Evolutionary conservation across 2,329 filamentous ascomycete species (phyloP), one percentile per base, ranked within the genome.

Genomic region (Periglandula ipomoeae): DNA sequence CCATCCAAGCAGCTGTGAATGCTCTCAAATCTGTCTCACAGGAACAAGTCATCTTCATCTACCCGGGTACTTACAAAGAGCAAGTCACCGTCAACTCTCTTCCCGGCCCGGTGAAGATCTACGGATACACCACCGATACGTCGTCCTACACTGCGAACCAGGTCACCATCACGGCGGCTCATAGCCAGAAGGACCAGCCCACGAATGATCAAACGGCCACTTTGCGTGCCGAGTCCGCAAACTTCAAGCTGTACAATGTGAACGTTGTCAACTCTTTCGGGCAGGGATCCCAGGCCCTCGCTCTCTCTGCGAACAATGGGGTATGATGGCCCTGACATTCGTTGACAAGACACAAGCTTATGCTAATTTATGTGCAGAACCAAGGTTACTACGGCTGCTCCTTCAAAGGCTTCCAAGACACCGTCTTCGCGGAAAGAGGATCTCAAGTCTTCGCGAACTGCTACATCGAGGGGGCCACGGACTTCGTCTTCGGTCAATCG

Each of bases 201-300:
- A 73, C 61, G 54, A 76, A 84, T 52, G 79, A 83, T 55, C 58
- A 63, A 44, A 81, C 70, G 1, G 70, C 65, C 4, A 73, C 70
- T 0, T 60, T 74, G 20, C 61, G 68, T 7, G 66, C 70, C 17
- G 64, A 66, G 55, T 70, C 74, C 0, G 58, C 63, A 7, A 72
- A 76, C 53, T 70, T 82, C 52, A 76, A 74, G 53, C 63, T 82
- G 15, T 84, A 83, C 67, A 84, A 84, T 56, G 65, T 84, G 60
- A 79, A 74, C 48, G 61, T 75, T 5, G 59, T 64, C 23, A 75
- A 75, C 56, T 64, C 62, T 0, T 69, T 68, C 48, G 72, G 72
- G n/a, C 53, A 66, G 48, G 70, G 70, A 2, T 63, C 61, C 8
- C 71, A 74, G 56, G 71, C 71, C 10, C 63, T 74, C 23, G 72